Evolutionary conservation across 768 basidiomycete species (phyloP).

Genomic region (Hydnomerulius pinastri): DNA sequence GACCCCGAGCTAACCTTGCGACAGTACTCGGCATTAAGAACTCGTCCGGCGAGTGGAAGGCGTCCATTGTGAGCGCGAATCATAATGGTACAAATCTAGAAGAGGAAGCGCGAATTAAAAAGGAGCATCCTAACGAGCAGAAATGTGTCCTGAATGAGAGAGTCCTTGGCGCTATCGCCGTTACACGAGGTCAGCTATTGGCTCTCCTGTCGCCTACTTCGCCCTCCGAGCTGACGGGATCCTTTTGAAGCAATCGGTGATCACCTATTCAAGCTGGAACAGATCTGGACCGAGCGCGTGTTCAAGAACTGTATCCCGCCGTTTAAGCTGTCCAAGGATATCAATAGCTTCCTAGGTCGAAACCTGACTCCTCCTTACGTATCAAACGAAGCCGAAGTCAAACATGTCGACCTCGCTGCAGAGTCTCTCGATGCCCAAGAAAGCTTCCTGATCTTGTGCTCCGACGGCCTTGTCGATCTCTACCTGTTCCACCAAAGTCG

Average conservation of each 20-base stretch:
- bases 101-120: conserved; percentile 28
- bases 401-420: conserved; percentile 34
- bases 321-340: too few relatives aligned
- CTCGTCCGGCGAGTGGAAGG: conserved; percentile 20
- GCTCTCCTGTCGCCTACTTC: not conserved
- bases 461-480: conserved; percentile 47
- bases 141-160: conserved; percentile 32
- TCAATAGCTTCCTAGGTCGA: too few relatives aligned
- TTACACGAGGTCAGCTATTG: conserved; percentile 39
- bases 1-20: conserved; percentile 1
- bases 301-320: conserved; percentile 32
- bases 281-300: conserved; percentile 25
- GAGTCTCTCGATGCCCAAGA: conserved; percentile 21
- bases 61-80: conserved; percentile 22
- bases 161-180: conserved; percentile 40
- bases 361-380: conserved; percentile 51
- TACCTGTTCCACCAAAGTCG: conserved; percentile 35
- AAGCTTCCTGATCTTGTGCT: conserved; percentile 41
- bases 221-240: conserved; percentile 16
- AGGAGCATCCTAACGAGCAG: conserved; percentile 33
- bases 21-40: conserved; percentile 24
- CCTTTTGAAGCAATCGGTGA: conserved; percentile 35
- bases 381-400: conserved; percentile 43
- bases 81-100: conserved; percentile 33
- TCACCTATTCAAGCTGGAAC: conserved; percentile 33